phyloP scores from a whole-genome alignment of 2,329 filamentous ascomycete species.

The Trichoderma arundinaceum region DNA sequence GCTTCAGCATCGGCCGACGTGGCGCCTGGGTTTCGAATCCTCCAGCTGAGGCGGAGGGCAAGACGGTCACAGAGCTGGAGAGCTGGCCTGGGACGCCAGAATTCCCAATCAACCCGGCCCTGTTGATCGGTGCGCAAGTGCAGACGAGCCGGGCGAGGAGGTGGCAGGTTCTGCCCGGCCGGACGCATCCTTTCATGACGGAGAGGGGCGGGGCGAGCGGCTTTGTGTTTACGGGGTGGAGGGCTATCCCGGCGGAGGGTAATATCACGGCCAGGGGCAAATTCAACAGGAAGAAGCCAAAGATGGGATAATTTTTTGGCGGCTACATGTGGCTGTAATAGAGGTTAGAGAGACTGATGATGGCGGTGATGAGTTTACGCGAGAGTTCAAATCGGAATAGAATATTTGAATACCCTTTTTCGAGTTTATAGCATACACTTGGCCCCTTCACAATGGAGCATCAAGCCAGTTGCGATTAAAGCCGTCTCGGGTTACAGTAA shows the following conservation, averaged over 20 bases:
- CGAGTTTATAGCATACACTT: not conserved
- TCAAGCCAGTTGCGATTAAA: not conserved
- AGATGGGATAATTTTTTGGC: constrained; percentile 37
- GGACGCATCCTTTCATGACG: constrained; percentile 96
- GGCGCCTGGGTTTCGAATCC: constrained; percentile 71
- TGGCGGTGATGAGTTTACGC: not conserved
- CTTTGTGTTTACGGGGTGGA: constrained; percentile 83
- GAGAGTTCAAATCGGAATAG: constrained; percentile 2
- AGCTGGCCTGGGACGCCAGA: constrained; percentile 68
- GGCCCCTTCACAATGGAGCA: not conserved
- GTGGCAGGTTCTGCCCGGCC: constrained; percentile 90
- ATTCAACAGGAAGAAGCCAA: constrained; percentile 66
- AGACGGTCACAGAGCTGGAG: constrained; percentile 57
- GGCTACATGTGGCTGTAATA: not conserved
- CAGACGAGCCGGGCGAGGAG: constrained; percentile 79
- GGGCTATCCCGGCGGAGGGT: constrained; percentile 79
- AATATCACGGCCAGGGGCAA: constrained; percentile 83
- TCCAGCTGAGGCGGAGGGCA: constrained; percentile 53
- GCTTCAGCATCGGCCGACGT: constrained; percentile 80
- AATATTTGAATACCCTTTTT: not conserved
- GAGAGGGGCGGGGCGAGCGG: constrained; percentile 85
- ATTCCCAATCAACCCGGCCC: constrained; percentile 85
- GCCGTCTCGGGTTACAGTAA: not conserved
- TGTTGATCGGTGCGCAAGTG: constrained; percentile 78
- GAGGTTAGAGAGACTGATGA: not conserved